Percentiles rank a stretch among this genome's conserved stretches.
Evolutionary conservation across 495 filamentous ascomycete genomes (phyloP).

Genomic region (Penicillium turbatum): DNA sequence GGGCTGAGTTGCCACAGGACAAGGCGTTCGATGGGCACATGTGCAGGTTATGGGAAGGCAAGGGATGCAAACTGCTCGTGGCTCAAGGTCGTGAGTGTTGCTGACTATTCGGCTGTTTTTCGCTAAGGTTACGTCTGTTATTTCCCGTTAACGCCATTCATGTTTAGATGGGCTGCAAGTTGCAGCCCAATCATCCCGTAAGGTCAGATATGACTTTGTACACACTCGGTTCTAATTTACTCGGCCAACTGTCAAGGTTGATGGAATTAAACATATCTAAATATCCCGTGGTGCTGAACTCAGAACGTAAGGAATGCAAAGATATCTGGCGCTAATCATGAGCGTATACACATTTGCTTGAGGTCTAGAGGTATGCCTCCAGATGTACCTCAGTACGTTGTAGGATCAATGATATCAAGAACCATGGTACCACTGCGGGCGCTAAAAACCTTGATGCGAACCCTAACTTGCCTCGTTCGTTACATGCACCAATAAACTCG

Average conservation of each 20-base stretch:
- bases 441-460: background rate
- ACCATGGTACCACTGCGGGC: conserved; percentile 1
- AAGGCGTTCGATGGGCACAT: background rate
- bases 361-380: no score
- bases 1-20: background rate
- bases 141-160: background rate
- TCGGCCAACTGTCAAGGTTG: background rate
- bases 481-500: background rate
- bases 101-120: background rate
- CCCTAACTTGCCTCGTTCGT: background rate
- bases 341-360: background rate
- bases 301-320: background rate
- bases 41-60: no score
- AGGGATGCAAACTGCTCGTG: no score
- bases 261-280: background rate
- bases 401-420: background rate
- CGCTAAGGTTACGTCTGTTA: background rate
- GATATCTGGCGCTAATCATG: background rate
- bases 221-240: background rate
- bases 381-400: no score
- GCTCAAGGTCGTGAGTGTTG: background rate
- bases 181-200: background rate
- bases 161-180: background rate
- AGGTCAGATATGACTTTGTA: background rate
- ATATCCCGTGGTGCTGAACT: background rate